A percentile compares a stretch with the other conserved stretches of the same genome.
phyloP scores from a whole-genome alignment of 1,284 basidiomycete species.

The Malassezia globosa region DNA sequence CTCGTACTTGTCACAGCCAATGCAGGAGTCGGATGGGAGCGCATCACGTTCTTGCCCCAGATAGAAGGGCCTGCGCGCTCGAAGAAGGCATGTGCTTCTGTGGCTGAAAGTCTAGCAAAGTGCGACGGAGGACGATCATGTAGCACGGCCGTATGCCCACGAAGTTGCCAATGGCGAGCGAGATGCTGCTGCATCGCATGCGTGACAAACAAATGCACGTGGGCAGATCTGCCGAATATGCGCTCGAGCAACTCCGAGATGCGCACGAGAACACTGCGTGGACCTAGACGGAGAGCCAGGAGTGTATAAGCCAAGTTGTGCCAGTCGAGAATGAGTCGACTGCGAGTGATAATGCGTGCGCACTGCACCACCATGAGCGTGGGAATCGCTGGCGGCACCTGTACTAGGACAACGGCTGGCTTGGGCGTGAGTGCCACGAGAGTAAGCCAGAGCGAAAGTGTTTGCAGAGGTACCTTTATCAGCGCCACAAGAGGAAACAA shows the following conservation, averaged over 20 bases:
- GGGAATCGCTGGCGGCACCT: conserved; percentile 95
- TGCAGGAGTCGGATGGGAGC: conserved; percentile 48
- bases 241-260: conserved; percentile 48
- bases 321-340: conserved; percentile 93
- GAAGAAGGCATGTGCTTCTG: not conserved
- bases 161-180: conserved; percentile 59
- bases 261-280: conserved; percentile 59
- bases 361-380: conserved; percentile 76
- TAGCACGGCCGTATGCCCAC: conserved; percentile 53
- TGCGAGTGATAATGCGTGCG: conserved; percentile 57
- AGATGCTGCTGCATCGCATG: conserved; percentile 68
- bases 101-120: conserved; percentile 2
- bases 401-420: conserved; percentile 73
- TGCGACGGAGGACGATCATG: conserved; percentile 26
- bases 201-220: conserved; percentile 88
- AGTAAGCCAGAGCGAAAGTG: conserved; percentile 27
- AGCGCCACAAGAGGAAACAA: conserved; percentile 67
- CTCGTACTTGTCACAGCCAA: conserved; percentile 83
- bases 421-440: conserved; percentile 52
- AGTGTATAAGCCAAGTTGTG: conserved; percentile 95
- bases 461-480: conserved; percentile 56
- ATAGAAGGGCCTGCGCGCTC: not conserved
- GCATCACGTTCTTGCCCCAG: not conserved
- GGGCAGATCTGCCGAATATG: conserved; percentile 52
- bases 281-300: conserved; percentile 67